Evolutionary conservation across 2,329 filamentous ascomycete species (phyloP), one percentile per base, ranked within the genome.

Genomic region (Pyrenochaeta sp.): DNA sequence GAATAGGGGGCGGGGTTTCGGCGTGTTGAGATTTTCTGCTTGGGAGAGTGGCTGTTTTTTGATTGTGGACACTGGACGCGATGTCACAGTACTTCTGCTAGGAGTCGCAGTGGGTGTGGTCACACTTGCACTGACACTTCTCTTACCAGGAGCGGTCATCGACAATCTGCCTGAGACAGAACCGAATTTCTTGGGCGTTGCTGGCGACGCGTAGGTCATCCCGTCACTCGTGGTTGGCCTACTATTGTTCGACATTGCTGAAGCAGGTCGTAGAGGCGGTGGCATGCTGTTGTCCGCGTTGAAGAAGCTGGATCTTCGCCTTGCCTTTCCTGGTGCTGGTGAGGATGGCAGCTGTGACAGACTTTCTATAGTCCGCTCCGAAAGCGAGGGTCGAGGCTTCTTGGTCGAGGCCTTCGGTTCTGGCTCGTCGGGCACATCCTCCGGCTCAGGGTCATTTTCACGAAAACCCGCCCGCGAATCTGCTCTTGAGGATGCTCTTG

Each of bases 341-440:
- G 93, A 95, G 0, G 91, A 88, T 0, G 93, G 91, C 30, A 97
- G 81, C 46, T 88, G 86, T 2, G 92, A 85, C 5, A 97, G 80
- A 0, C 92, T 96, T 74, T 96, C 92, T 42, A 96, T 89, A 0
- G 93, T 96, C 56, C 94, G 84, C 68, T 97, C 93, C 0, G 90
- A 88, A 3, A 97, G 82, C 0, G 91, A 93, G 13, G 80, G 80
- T 12, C 82, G 72, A 4, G 78, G 69, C 64, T 50, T 85, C 82
- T 52, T 72, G 54, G 64, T 56, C 10, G 57, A 61, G 10, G 62
- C 60, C 43, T 62, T 64, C 0, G 56, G 50, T 56, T 69, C 62
- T 58, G 66, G 45, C 45, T 62, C 58, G 12, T 69, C 66, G 3
- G 61, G 28, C 3, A 56, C 56, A 45, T 45, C 36, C 6, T 71